These are phyloP conservation scores for Lichtheimia corymbifera DNA, from an alignment of 371 early-diverging fungal genomes.

Conservation along the genomic window DNA sequence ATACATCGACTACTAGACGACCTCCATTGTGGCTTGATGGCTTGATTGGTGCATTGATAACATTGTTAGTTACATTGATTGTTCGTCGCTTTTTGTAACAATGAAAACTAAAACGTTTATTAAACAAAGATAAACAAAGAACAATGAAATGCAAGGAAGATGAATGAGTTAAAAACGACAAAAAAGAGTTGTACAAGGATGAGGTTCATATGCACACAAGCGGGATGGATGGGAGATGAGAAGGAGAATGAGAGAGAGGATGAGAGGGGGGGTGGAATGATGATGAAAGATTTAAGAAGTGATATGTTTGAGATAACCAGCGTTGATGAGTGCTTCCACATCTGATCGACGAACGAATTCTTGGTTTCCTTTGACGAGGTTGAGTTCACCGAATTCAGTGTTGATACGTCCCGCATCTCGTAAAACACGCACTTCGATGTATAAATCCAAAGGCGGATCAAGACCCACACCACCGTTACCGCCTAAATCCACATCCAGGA, in stretches of 20 bases:
- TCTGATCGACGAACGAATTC: slow-evolving; percentile 84
- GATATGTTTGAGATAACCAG: slow-evolving; percentile 77
- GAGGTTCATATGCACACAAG: background rate
- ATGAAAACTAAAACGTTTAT: too few relatives aligned
- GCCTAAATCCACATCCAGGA: slow-evolving; percentile 75
- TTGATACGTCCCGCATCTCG: slow-evolving; percentile 87
- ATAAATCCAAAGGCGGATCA: slow-evolving; percentile 86
- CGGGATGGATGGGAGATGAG: background rate
- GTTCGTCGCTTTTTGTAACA: background rate
- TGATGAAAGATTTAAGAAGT: background rate
- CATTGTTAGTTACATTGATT: slow-evolving; percentile 19
- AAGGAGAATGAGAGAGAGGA: background rate
- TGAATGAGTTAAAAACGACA: too few relatives aligned
- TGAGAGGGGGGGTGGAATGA: background rate
- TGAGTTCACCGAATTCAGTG: slow-evolving; percentile 79
- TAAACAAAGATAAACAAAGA: too few relatives aligned
- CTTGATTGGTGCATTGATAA: slow-evolving; percentile 36
- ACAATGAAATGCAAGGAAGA: too few relatives aligned
- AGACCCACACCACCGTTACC: slow-evolving; percentile 69
- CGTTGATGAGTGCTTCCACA: slow-evolving; percentile 85
- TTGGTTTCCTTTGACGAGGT: slow-evolving; percentile 75
- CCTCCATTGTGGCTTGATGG: slow-evolving; percentile 50
- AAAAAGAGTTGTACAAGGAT: too few relatives aligned
- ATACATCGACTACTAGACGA: slow-evolving; percentile 8
- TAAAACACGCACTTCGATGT: slow-evolving; percentile 85